phyloP scores from a whole-genome alignment of 441 rosid species.

The Theobroma grandiflorum region DNA sequence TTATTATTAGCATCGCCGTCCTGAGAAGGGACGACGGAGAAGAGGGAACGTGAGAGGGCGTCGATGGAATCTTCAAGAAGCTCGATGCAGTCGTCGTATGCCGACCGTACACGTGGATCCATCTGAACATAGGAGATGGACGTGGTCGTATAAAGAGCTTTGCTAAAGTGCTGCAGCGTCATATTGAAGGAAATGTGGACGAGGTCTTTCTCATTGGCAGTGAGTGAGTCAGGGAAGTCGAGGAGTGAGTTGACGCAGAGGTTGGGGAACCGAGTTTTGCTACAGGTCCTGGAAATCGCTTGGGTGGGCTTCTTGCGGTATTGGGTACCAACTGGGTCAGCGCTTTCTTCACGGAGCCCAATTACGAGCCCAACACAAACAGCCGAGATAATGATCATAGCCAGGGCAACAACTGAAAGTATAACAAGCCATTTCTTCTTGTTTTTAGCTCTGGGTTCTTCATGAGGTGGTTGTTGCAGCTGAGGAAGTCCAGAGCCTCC shows the following conservation, averaged over 20 bases:
- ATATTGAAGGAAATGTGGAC: conserved; percentile 92
- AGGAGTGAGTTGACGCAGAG: conserved; percentile 80
- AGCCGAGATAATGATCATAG: conserved; percentile 63
- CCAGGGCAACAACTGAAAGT: conserved; percentile 49
- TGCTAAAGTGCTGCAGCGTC: conserved; percentile 77
- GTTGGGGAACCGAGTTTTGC: conserved; percentile 61
- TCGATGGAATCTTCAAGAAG: conserved; percentile 84
- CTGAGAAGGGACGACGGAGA: conserved; percentile 43
- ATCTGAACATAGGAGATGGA: conserved; percentile 58
- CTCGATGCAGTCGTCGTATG: conserved; percentile 90
- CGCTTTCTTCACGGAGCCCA: conserved; percentile 41
- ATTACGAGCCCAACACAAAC: conserved; percentile 54
- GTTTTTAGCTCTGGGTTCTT: conserved; percentile 25
- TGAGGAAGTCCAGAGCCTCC: conserved; percentile 34
- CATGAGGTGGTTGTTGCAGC: conserved; percentile 6
- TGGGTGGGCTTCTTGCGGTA: conserved; percentile 60
- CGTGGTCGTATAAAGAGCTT: conserved; percentile 72
- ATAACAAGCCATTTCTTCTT: conserved; percentile 53
- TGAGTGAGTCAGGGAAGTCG: conserved; percentile 65
- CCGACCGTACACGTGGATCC: conserved; percentile 69
- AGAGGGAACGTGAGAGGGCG: conserved; percentile 71
- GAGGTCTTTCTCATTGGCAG: conserved; percentile 73
- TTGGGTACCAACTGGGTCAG: conserved; percentile 25
- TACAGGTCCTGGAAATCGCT: conserved; percentile 73
- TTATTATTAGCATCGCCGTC: conserved; percentile 1